Evolutionary conservation across 2,329 filamentous ascomycete genomes (phyloP).

Genomic region (Neospermospora avenae): DNA sequence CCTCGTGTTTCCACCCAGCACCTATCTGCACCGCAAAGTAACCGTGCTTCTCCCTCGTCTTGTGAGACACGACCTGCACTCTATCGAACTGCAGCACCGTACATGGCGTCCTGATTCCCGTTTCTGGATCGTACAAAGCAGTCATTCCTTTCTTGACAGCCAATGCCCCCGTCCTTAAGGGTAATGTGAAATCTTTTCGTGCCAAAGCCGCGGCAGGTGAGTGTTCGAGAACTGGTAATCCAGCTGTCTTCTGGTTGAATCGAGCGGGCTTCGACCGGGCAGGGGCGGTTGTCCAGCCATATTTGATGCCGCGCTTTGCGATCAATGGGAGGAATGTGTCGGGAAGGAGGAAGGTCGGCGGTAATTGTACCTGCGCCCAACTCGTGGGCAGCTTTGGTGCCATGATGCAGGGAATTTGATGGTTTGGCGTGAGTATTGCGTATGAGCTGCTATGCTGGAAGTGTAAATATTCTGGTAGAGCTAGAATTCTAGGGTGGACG

Average conservation of each 20-base stretch:
- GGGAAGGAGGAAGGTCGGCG: conserved; percentile 33
- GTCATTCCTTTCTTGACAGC: conserved; percentile 96
- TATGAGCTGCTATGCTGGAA: conserved; percentile 1
- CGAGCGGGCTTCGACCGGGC: conserved; percentile 46
- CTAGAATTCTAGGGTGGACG: conserved; percentile 28
- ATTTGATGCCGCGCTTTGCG: conserved; percentile 36
- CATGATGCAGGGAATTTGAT: conserved; percentile 30
- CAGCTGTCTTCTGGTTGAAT: conserved; percentile 57
- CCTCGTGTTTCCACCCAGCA: conserved; percentile 66
- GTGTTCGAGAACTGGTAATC: conserved; percentile 53
- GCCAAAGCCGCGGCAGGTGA: conserved; percentile 59
- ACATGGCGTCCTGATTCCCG: conserved; percentile 75
- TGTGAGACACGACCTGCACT: conserved; percentile 84
- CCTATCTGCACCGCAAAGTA: conserved; percentile 96
- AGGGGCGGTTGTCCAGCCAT: conserved; percentile 58
- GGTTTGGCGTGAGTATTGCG: background rate
- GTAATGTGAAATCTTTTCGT: conserved; percentile 56
- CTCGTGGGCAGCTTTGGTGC: conserved; percentile 36
- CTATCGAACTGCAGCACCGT: conserved; percentile 92
- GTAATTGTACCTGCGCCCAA: conserved; percentile 33
- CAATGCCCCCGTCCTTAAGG: conserved; percentile 74
- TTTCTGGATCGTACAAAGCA: conserved; percentile 74
- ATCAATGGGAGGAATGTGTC: conserved; percentile 33
- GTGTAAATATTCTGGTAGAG: conserved; percentile 10
- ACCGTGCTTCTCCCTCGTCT: conserved; percentile 75